A percentile compares a stretch with the other conserved stretches of the same genome.
phyloP scores from a whole-genome alignment of 148 eudicot genomes.

The Tetragonia tetragonoides region DNA sequence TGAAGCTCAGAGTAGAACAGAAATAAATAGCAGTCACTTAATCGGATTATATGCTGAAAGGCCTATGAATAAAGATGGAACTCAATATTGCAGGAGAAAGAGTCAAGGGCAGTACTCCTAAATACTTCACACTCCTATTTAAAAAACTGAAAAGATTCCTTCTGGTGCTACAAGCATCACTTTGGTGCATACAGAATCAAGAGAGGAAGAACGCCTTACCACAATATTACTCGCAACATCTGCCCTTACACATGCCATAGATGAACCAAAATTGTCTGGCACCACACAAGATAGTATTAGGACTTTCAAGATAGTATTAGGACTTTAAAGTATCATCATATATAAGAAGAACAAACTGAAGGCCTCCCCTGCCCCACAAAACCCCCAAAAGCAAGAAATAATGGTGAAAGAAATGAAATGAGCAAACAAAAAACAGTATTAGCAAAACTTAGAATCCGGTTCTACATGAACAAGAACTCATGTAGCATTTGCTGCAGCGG shows the following conservation, averaged over 20 bases:
- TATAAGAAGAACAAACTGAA: too few species aligned
- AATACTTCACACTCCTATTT: background rate
- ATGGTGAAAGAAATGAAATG: background rate
- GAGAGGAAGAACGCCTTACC: slow-evolving; percentile 38
- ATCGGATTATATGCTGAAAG: background rate
- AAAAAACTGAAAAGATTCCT: background rate
- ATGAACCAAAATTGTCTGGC: slow-evolving; percentile 71
- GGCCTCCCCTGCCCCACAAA: too few species aligned
- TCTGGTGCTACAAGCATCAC: background rate
- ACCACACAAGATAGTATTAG: background rate
- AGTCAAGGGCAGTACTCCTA: background rate
- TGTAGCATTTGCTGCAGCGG: too few species aligned
- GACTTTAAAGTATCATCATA: too few species aligned
- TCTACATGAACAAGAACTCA: too few species aligned
- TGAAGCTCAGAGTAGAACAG: background rate
- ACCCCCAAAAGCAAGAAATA: background rate
- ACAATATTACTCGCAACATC: slow-evolving; percentile 68
- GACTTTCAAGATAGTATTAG: background rate
- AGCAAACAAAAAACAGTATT: background rate
- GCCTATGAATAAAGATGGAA: background rate
- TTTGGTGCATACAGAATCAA: background rate
- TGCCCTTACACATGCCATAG: slow-evolving; percentile 65
- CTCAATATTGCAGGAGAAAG: background rate
- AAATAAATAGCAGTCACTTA: background rate
- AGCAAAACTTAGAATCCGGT: background rate